A percentile compares a stretch with the other conserved stretches of the same genome.
Conservation (phyloP, 768 basidiomycete species). For the Hebeloma cylindrosporum region DNA sequence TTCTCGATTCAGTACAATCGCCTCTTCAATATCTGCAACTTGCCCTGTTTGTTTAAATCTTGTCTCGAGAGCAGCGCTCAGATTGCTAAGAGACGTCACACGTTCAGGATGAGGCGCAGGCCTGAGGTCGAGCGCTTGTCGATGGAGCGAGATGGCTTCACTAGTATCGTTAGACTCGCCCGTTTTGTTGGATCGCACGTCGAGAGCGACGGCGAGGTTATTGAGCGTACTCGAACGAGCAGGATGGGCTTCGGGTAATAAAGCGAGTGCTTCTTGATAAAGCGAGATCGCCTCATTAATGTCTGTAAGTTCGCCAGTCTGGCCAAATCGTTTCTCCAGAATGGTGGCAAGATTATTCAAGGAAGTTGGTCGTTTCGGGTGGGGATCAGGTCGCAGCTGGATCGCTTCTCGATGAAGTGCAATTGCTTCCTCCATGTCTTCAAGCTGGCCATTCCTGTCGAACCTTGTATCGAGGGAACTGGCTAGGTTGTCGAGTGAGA, state of each 20-base stretch:
- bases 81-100: slow-evolving; percentile 3
- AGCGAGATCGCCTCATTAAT: neutral
- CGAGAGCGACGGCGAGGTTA: slow-evolving; percentile 5
- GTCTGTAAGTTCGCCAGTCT: neutral
- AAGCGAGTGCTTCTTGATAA: neutral
- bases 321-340: slow-evolving; percentile 1
- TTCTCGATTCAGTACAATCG: neutral
- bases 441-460: neutral
- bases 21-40: neutral
- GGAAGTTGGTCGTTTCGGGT: slow-evolving; percentile 1
- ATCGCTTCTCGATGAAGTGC: slow-evolving; percentile 1
- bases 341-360: slow-evolving; percentile 6
- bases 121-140: neutral
- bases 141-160: neutral
- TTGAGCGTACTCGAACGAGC: neutral
- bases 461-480: neutral
- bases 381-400: neutral
- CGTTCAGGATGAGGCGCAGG: neutral
- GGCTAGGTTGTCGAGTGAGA: slow-evolving; percentile 3
- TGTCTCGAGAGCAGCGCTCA: neutral
- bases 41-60: neutral
- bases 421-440: slow-evolving; percentile 5
- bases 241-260: neutral
- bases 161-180: neutral
- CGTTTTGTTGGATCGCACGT: neutral